Evolutionary conservation across 805 yeast species (phyloP), one percentile per base, ranked within the genome.

Genomic region (Candida vaughaniae): DNA sequence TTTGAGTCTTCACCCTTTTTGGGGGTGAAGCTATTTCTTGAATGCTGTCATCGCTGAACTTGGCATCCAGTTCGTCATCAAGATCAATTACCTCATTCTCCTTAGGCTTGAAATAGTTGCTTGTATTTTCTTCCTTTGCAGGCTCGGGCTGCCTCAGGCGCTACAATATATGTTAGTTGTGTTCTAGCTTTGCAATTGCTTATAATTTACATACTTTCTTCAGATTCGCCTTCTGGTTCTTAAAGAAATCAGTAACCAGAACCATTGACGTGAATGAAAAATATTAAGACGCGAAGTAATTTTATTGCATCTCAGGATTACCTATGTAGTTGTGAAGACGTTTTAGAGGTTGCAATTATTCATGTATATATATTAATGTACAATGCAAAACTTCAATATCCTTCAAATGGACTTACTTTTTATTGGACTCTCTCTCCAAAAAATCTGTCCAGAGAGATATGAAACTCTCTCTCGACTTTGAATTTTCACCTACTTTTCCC

Each of bases 401-500:
- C n/a, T n/a, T n/a, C n/a, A n/a, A 25, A 9, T 9, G 7, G 12
- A 25, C 14, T 9, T 25, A 31, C 29, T 22, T 25, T 16, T 38
- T 38, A 11, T 22, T 23, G 4, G 42, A 77, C 57, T 85, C 91
- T 49, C 79, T 82, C 49, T 85, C 91, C 45, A 85, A 62, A 46
- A 76, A 85, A 33, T 84, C 91, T 0, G 91, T 84, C 93, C 93
- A 85, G 33, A 83, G 56, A 1, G 85, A 75, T 3, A 82, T 85
- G 61, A 85, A 82, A 45, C 79, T 77, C 51, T 76, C 60, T 44
- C 75, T 65, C 2, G 55, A 55, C 7, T 52, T 49, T 31, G 47
- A 49, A 37, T 53, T 49, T 32, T 28, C 51, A 36, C 18, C 39
- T 32, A 31, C 22, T 25, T 25, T 31, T 2, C 20, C 30, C 27